Evolutionary conservation across 2,329 filamentous ascomycete genomes (phyloP).

Genomic region (Calonectria leucothoes): DNA sequence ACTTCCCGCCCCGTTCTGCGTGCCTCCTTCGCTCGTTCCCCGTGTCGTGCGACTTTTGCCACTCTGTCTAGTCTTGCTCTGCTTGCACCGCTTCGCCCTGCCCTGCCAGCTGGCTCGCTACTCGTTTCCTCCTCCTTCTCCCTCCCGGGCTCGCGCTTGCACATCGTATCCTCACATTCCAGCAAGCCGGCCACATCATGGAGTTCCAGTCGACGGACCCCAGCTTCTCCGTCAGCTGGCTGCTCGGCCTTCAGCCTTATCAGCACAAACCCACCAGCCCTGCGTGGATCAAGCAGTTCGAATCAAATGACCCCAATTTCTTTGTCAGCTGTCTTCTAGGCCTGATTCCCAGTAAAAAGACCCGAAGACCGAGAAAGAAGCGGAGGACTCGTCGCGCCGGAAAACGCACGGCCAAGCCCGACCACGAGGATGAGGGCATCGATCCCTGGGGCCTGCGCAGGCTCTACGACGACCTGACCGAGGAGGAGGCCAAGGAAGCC

Average conservation of each 20-base stretch:
- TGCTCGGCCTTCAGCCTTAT: constrained; percentile 41
- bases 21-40: constrained; percentile 13
- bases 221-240: constrained; percentile 45
- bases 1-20: not conserved
- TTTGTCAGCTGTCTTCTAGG: constrained; percentile 45
- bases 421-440: constrained; percentile 22
- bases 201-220: constrained; percentile 41
- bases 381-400: constrained; percentile 31
- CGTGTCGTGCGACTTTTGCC: constrained; percentile 7
- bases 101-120: constrained; percentile 22
- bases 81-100: constrained; percentile 2
- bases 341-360: constrained; percentile 37
- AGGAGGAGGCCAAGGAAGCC: constrained; percentile 34
- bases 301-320: constrained; percentile 43
- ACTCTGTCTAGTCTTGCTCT: constrained; percentile 5
- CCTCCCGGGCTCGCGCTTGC: constrained; percentile 24
- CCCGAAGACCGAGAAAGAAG: constrained; percentile 34
- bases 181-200: constrained; percentile 40
- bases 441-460: constrained; percentile 37
- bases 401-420: constrained; percentile 10
- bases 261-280: constrained; percentile 36
- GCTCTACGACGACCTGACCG: constrained; percentile 37
- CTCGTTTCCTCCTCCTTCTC: too few relatives aligned
- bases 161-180: constrained; percentile 31
- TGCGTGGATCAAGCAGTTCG: constrained; percentile 38